Base-by-base conservation (phyloP, 75 land plant genomes). In the Pseudotsuga menziesii region DNA sequence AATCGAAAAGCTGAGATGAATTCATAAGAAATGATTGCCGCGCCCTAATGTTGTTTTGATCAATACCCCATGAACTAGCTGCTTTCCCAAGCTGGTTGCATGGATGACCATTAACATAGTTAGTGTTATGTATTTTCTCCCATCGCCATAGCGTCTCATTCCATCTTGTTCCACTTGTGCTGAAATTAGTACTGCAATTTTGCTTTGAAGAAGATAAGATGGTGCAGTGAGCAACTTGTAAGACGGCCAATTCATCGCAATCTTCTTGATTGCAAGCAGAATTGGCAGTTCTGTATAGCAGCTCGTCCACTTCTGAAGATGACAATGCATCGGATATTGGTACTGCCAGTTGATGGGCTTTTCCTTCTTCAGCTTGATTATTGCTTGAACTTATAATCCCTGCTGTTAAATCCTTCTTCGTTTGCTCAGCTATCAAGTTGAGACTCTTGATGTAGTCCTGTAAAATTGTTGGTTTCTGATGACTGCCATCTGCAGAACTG, bases 401-500 rank as follows among this genome's bases (percentile, higher is more conserved):
- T 9, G 54, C 12, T 9, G 54, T 12, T 9, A 48, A 48, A 9
- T 48, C 54, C 54, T 48, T 61, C 25, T 61, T 61, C 11, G 25
- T 61, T 61, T 72, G 5, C 5, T 23, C 29, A 2, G 39, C 2
- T 23, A 14, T 44, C n/a, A 16, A 8, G 64, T 14, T 57, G 23
- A 56, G 54, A 27, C 74, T 79, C 39, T 58, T 58, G 63, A 79
- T 83, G 84, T 83, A 83, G n/a, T 83, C 77, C 15, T 79, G 74
- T 1, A 83, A 75, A 54, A 83, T 58, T 12, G 79, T 71, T 2
- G 78, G 78, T 16, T 59, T 48, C 54, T 48, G 54, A 48, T 48
- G 54, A 16, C 76, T 36, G 25, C 48, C 75, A 4, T 44, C 41
- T 2, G 15, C 19, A 2, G n/a, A 22, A 4, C n/a, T 20, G 17